phyloP scores from a whole-genome alignment of 768 basidiomycete species.

The Termitomyces sp. region DNA sequence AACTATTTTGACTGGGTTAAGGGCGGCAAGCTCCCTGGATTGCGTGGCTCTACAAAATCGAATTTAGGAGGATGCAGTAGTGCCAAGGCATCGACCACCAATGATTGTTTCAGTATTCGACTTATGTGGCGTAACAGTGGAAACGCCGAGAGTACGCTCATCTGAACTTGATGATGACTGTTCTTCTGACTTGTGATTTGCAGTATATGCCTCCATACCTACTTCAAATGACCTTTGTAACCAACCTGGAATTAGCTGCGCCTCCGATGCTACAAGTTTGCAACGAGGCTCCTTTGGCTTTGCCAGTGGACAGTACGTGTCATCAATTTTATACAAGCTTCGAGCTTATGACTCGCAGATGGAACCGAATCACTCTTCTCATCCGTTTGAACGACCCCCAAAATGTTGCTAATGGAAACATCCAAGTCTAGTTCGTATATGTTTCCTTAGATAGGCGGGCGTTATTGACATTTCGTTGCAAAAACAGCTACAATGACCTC shows the following conservation, averaged over 20 bases:
- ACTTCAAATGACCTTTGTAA: constrained; percentile 59
- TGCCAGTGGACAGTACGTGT: constrained; percentile 56
- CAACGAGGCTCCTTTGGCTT: constrained; percentile 67
- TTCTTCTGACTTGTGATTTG: not conserved
- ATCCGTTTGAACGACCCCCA: constrained; percentile 76
- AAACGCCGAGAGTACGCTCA: constrained; percentile 63
- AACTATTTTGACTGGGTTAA: constrained; percentile 66
- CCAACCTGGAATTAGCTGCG: constrained; percentile 57
- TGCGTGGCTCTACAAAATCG: constrained; percentile 65
- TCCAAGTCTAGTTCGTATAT: constrained; percentile 62
- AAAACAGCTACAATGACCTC: constrained; percentile 68
- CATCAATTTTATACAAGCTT: constrained; percentile 7
- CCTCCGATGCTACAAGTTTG: constrained; percentile 70
- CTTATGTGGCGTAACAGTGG: constrained; percentile 75
- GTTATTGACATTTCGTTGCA: not conserved
- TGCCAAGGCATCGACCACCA: constrained; percentile 56
- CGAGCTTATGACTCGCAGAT: constrained; percentile 36
- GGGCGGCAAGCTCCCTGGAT: constrained; percentile 75
- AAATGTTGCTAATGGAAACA: constrained; percentile 66
- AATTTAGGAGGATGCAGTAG: constrained; percentile 61
- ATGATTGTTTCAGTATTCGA: constrained; percentile 69
- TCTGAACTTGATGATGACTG: not conserved
- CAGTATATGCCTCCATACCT: constrained; percentile 82
- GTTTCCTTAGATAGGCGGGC: constrained; percentile 9
- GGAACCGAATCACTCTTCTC: constrained; percentile 69